These are phyloP conservation scores for Pyrus hybrid DNA, from an alignment of 331 rosid genomes.

Conservation along the genomic window DNA sequence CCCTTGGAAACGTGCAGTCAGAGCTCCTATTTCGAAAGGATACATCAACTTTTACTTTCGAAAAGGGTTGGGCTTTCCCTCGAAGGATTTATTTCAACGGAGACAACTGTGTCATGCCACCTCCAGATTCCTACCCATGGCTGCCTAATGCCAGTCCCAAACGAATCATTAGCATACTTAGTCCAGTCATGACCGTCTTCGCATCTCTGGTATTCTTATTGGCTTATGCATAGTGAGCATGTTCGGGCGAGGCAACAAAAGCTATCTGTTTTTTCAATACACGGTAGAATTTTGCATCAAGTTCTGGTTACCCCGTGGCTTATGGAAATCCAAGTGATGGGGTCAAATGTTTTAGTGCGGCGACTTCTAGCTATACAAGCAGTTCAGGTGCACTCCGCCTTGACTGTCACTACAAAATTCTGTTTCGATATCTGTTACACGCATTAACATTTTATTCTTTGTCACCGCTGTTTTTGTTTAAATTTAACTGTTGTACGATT, in stretches of 20 bases:
- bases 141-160: slow-evolving; percentile 60
- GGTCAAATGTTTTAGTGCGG: slow-evolving; percentile 14
- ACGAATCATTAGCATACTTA: slow-evolving; percentile 35
- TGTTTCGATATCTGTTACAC: slow-evolving; percentile 8
- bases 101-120: slow-evolving; percentile 97
- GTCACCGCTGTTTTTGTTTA: slow-evolving; percentile 17
- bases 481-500: slow-evolving; percentile 21
- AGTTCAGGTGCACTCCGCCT: slow-evolving; percentile 15
- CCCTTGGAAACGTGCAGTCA: slow-evolving; percentile 80
- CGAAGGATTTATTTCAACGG: slow-evolving; percentile 90
- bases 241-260: neutral
- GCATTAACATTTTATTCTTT: slow-evolving; percentile 8
- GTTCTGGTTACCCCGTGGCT: slow-evolving; percentile 6
- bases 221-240: slow-evolving; percentile 26
- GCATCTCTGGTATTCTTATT: slow-evolving; percentile 40
- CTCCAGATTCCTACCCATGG: slow-evolving; percentile 97
- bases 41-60: slow-evolving; percentile 68
- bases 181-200: slow-evolving; percentile 30
- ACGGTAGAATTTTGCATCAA: slow-evolving; percentile 1
- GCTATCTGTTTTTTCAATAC: neutral
- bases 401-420: slow-evolving; percentile 3
- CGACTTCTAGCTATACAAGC: slow-evolving; percentile 14
- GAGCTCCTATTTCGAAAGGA: slow-evolving; percentile 82
- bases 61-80: slow-evolving; percentile 97
- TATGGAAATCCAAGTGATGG: slow-evolving; percentile 14